Base-by-base conservation (phyloP, 805 yeast species). In the Spathaspora sp. region DNA sequence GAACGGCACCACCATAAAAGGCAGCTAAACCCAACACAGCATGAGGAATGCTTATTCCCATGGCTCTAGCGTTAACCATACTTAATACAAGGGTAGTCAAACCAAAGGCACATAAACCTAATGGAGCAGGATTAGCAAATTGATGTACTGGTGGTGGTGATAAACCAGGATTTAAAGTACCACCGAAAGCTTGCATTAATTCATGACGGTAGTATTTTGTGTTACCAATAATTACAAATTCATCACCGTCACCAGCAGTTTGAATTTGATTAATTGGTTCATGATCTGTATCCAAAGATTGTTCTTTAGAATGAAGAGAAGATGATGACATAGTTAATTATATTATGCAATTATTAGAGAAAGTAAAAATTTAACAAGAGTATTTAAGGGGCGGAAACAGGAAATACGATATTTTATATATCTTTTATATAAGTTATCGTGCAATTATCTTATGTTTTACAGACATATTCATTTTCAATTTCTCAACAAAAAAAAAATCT, bases 91-190 rank as follows among this genome's bases (percentile, higher is more conserved):
- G 81, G 6, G 89, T 84, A 9, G 87, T 82, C 54, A 83, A 60
- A 3, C 87, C 86, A 60, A 85, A 85, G 1, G 81, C 87, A 29
- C 77, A 67, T 48, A 85, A 64, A n/a, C 89, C 90, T 44, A 84
- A 66, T 9, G 89, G 87, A 35, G 84, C 82, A 12, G 89, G 87
- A 61, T 84, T 84, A 48, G 83, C 91, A 60, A 85, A 76, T 55
- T 80, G 76, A 59, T 85, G 83, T 9, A 67, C 63, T 16, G 94
- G 80, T 46, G 58, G 62, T 2, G 73, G 71, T 0, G 68, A 50
- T 42, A 61, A 58, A 47, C 73, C 73, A 7, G 72, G 71, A 52
- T 68, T 69, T 56, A 70, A 67, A 11, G 72, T 55, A 63, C 74
- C 73, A 46, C 73, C 75, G 46, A 71, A 69, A 9, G 75, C 76